These are phyloP conservation scores for Kwoniella botswanensis DNA, from an alignment of 768 basidiomycete genomes.

Conservation along the genomic window DNA sequence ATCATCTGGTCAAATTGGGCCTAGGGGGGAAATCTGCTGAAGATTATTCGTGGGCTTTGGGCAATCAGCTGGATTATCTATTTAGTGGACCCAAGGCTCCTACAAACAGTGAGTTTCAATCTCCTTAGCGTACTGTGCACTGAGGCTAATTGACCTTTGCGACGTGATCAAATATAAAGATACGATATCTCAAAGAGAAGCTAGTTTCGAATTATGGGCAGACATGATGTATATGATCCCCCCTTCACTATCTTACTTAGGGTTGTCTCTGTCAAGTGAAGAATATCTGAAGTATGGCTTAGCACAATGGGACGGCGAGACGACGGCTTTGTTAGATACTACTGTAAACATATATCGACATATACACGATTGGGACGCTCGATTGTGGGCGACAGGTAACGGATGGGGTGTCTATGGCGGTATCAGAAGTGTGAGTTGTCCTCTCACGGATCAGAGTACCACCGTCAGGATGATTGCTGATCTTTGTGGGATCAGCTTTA, in stretches of 20 bases:
- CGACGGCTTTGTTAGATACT: conserved; percentile 15
- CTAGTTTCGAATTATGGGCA: conserved; percentile 25
- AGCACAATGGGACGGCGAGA: conserved; percentile 18
- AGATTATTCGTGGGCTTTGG: conserved; percentile 35
- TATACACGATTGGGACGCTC: conserved; percentile 16
- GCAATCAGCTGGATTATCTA: conserved; percentile 27
- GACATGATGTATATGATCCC: conserved; percentile 36
- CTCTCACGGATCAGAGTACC: background rate
- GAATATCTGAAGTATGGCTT: conserved; percentile 7
- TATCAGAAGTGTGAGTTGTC: conserved; percentile 17
- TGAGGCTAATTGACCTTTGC: background rate
- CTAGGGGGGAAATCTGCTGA: background rate
- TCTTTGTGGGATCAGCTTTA: conserved; percentile 2
- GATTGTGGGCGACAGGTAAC: conserved; percentile 33
- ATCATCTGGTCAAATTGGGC: background rate
- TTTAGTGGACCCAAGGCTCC: background rate
- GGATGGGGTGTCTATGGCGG: conserved; percentile 28
- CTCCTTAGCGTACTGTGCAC: background rate
- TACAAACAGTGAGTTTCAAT: conserved; percentile 5
- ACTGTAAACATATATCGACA: conserved; percentile 19
- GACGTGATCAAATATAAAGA: background rate
- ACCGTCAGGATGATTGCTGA: background rate
- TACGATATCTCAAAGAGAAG: conserved; percentile 31
- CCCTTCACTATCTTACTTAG: conserved; percentile 24
- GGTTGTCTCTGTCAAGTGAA: background rate